Base-by-base conservation (phyloP, 192 early-diverging fungal species). In the Podila minutissima region DNA sequence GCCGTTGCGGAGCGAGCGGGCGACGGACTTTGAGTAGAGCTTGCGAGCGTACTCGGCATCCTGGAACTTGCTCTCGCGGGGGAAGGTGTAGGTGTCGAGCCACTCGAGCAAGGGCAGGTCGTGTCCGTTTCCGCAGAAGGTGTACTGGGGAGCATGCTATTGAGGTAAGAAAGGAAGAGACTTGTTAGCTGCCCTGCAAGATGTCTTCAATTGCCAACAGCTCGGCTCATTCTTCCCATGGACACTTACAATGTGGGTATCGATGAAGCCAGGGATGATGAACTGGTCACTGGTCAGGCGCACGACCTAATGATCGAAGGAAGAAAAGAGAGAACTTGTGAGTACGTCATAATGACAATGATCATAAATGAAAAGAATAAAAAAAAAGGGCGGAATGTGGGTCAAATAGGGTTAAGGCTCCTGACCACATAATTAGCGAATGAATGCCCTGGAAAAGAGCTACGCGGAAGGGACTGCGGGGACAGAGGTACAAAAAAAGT, bases 31-130 rank as follows among this genome's bases (percentile, higher is more conserved):
- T 20, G 84, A 69, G 79, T 97, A 97, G 28, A 92, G 84, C 20
- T 82, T 59, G 20, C 85, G 65, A 6, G 97, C 96, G 71, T 95
- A 89, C 6, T 87, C 83, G 3, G 79, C 20, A 74, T 92, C 89
- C 22, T 86, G 83, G 72, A 96, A 98, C 59, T 86, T 82, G 66
- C 90, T 83, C 74, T 99, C 97, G 28, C 87, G 84, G 33, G 94
- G 95, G 87, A 97, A 99, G 17, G 95, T 97, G 86, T 96, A 96
- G 37, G 88, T 94, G 46, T 94, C 85, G 33, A 97, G 89, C 97
- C 95, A 96, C 38, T 94, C 89, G 46, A 99, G 91, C 59, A 99
- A 84, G 26, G 94, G 94, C 53, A 98, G 86, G 67, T 96, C 95
- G 84, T 94, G 93, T 20, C 96, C 97, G 13, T 93, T 94, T 32